phyloP scores from a whole-genome alignment of 371 early-diverging fungal species.

The Mortierella sp. region DNA sequence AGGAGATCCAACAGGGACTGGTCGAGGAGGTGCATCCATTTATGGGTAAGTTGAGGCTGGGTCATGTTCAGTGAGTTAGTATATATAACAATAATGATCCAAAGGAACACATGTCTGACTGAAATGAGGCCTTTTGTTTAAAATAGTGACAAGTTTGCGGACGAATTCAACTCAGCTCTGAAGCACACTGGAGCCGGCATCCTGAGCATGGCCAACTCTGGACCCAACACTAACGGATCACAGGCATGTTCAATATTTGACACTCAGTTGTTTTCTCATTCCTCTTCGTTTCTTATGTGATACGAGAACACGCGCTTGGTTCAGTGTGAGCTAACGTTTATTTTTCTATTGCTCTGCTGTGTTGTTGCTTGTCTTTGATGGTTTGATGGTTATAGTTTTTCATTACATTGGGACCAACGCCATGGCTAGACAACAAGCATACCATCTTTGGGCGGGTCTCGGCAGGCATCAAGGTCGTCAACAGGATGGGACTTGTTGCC shows the following conservation, averaged over 20 bases:
- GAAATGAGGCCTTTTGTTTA: not conserved
- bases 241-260: constrained; percentile 61
- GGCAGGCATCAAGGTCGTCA: constrained; percentile 77
- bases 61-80: not conserved
- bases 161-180: constrained; percentile 80
- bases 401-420: constrained; percentile 76
- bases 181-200: constrained; percentile 89
- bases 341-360: not conserved
- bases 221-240: constrained; percentile 89
- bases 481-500: constrained; percentile 80
- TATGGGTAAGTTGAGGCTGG: constrained; percentile 67
- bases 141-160: constrained; percentile 77
- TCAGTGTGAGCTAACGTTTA: not conserved
- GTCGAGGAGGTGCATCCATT: constrained; percentile 77
- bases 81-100: not conserved
- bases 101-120: not conserved
- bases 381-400: constrained; percentile 66
- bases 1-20: constrained; percentile 72
- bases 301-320: not conserved
- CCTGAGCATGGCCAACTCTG: constrained; percentile 90
- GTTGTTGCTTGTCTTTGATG: not conserved
- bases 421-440: constrained; percentile 87
- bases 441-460: constrained; percentile 82
- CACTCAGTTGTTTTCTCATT: not conserved
- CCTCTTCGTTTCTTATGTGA: not conserved